Evolutionary conservation across 306 rosid species (phyloP).

Genomic region (Canavalia ensiformis): DNA sequence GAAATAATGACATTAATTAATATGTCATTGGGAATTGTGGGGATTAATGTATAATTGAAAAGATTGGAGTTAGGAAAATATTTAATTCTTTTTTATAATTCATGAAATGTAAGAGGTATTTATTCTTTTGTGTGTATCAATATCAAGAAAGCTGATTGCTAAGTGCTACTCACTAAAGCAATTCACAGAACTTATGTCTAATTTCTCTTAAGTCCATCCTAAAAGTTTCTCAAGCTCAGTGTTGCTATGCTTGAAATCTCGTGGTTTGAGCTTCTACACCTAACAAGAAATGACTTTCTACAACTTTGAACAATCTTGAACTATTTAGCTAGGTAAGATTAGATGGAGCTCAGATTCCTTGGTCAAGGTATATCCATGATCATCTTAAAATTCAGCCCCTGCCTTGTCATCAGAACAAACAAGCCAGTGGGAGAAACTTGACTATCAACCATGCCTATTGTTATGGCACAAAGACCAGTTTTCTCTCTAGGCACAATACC

Average conservation of each 20-base stretch:
- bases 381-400: background rate
- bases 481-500: background rate
- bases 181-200: background rate
- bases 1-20: background rate
- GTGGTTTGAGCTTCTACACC: background rate
- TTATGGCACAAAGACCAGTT: background rate
- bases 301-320: background rate
- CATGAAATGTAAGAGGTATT: background rate
- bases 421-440: background rate
- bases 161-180: background rate
- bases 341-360: background rate
- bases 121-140: slow-evolving; percentile 1
- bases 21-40: background rate
- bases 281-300: background rate
- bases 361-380: background rate
- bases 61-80: background rate
- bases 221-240: background rate
- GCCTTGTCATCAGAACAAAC: background rate
- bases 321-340: background rate
- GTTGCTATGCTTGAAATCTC: background rate
- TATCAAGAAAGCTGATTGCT: background rate
- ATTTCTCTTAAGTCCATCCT: background rate
- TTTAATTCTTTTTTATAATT: background rate
- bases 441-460: background rate
- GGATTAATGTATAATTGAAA: background rate